Evolutionary conservation across 2,329 filamentous ascomycete genomes (phyloP).

Genomic region (Fusarium chuoi): DNA sequence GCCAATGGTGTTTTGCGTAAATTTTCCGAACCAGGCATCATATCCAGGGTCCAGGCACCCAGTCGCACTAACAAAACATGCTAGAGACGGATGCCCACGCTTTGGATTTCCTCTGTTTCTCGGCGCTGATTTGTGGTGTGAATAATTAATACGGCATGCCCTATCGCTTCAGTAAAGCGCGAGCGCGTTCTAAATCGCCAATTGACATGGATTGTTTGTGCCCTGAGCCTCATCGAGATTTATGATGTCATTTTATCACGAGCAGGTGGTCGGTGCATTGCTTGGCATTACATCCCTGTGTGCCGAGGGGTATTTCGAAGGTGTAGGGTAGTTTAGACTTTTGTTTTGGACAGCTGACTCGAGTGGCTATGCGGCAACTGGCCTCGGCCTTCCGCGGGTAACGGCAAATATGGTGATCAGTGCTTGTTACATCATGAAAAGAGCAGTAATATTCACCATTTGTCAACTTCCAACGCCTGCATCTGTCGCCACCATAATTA

Average conservation of each 20-base stretch:
- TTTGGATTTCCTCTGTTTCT: neutral
- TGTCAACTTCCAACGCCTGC: too few species aligned
- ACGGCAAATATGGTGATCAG: neutral
- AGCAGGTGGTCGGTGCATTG: neutral
- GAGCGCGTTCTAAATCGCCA: neutral
- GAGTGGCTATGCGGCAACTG: neutral
- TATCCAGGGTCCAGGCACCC: conserved; percentile 1
- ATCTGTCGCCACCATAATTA: too few species aligned
- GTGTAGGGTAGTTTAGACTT: neutral
- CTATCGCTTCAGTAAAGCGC: too few species aligned
- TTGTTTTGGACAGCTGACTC: neutral
- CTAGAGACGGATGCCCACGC: neutral
- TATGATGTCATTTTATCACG: neutral
- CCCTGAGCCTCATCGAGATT: neutral
- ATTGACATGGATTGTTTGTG: neutral
- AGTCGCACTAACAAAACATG: neutral
- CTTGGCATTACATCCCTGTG: neutral
- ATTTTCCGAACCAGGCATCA: neutral
- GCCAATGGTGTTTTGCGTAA: neutral
- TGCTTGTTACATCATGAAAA: neutral
- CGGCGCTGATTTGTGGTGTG: neutral
- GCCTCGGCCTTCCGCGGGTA: neutral
- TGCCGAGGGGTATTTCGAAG: fast-evolving
- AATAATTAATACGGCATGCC: neutral
- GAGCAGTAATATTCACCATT: neutral